A percentile compares a stretch with the other conserved stretches of the same genome.
Conservation (phyloP, 495 filamentous ascomycete species). For the Lindgomyces ingoldianus region DNA sequence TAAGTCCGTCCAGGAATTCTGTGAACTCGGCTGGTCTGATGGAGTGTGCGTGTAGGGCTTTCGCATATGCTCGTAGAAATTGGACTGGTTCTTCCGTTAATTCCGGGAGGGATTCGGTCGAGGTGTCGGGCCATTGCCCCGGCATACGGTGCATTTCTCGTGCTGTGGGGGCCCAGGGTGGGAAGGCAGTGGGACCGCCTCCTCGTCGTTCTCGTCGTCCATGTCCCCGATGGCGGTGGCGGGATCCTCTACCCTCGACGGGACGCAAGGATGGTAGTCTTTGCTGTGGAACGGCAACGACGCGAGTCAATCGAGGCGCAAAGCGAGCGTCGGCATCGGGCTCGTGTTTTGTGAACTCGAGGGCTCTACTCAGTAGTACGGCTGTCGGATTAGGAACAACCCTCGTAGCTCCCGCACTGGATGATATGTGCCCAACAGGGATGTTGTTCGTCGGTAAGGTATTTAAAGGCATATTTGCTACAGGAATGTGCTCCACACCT, state of each 20-base stretch:
- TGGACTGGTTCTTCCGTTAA: slow-evolving; percentile 18
- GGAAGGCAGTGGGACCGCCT: neutral
- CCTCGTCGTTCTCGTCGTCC: slow-evolving; percentile 6
- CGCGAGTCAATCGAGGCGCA: slow-evolving; percentile 22
- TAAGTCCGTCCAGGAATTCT: slow-evolving; percentile 36
- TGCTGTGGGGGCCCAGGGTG: neutral
- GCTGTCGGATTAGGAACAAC: slow-evolving; percentile 8
- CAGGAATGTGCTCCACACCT: slow-evolving; percentile 16
- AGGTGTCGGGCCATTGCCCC: slow-evolving; percentile 14
- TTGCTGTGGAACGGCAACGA: slow-evolving; percentile 33
- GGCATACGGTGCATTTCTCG: slow-evolving; percentile 1
- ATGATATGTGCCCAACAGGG: too few species aligned
- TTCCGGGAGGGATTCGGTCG: neutral
- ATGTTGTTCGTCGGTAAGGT: neutral
- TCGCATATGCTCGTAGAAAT: slow-evolving; percentile 36
- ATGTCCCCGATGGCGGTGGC: neutral
- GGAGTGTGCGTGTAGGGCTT: slow-evolving; percentile 36
- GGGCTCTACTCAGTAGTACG: slow-evolving; percentile 18
- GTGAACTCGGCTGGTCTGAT: slow-evolving; percentile 36
- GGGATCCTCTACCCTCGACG: neutral
- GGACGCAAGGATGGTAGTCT: neutral
- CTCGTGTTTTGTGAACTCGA: slow-evolving; percentile 31
- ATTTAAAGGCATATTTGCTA: neutral
- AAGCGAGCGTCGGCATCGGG: slow-evolving; percentile 34
- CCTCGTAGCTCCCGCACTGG: neutral